Evolutionary conservation across 202 grass and related monocot genomes (phyloP).

Genomic region (Tripidium arundinaceum): DNA sequence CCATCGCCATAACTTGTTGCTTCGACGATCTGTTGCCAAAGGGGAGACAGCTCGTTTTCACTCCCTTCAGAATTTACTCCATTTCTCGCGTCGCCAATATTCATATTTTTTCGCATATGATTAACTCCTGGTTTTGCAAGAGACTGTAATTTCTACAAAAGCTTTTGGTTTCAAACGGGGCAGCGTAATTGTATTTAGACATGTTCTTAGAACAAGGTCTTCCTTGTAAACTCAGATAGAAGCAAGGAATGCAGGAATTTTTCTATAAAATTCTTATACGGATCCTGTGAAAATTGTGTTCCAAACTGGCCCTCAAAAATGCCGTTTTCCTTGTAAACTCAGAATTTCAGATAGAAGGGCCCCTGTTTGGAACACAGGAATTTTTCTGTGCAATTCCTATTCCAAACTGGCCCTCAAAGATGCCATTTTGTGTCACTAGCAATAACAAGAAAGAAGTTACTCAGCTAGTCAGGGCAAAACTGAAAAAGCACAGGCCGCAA

Average conservation of each 20-base stretch:
- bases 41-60: slow-evolving; percentile 14
- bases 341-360: not conserved
- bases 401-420: not conserved
- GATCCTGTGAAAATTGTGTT: not conserved
- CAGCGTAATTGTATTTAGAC: not conserved
- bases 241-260: not conserved
- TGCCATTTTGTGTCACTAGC: not conserved
- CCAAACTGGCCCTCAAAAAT: not conserved
- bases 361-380: not conserved
- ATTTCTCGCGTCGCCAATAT: not conserved
- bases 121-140: not conserved
- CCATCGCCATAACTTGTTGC: not conserved
- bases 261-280: not conserved
- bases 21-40: slow-evolving; percentile 15
- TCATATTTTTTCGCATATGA: not conserved
- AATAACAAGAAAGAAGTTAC: not conserved
- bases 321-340: not conserved
- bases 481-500: not conserved
- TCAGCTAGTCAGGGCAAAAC: not conserved
- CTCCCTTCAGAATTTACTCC: not conserved
- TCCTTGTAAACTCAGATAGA: not conserved
- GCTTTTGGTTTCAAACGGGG: not conserved
- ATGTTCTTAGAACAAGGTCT: not conserved
- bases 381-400: not conserved
- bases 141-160: not conserved